phyloP scores from a whole-genome alignment of 768 basidiomycete genomes.

The Cubamyces sp. region DNA sequence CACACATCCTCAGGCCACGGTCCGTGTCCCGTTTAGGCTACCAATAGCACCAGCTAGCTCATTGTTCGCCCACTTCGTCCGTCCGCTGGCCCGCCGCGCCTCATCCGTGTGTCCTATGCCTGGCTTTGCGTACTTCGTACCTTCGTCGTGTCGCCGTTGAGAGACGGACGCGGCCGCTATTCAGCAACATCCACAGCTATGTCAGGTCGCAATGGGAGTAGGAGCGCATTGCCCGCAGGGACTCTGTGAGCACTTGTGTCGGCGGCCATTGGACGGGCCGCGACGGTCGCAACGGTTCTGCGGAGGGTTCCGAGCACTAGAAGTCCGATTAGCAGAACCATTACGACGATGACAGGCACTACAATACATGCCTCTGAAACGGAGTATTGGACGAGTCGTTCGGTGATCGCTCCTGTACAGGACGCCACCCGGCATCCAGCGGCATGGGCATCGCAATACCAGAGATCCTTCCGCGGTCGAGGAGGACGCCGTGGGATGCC shows the following conservation, averaged over 20 bases:
- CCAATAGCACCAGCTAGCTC: slow-evolving; percentile 11
- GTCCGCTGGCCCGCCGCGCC: background rate
- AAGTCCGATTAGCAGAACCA: too few species aligned
- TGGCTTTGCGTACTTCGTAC: background rate
- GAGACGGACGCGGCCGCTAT: too few species aligned
- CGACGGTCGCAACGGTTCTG: too few species aligned
- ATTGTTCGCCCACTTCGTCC: slow-evolving; percentile 1
- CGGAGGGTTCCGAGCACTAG: too few species aligned
- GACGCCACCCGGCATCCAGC: slow-evolving; percentile 6
- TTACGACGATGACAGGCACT: too few species aligned
- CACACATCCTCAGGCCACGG: background rate
- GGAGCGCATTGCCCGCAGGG: background rate
- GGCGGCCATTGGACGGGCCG: too few species aligned
- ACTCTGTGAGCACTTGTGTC: too few species aligned
- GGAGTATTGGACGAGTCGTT: background rate
- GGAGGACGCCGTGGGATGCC: background rate
- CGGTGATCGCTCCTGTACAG: background rate
- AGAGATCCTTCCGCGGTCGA: background rate
- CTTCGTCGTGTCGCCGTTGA: background rate
- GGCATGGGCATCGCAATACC: background rate
- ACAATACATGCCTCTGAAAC: background rate
- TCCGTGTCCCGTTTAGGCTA: background rate
- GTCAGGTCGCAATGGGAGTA: too few species aligned
- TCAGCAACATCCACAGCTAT: too few species aligned
- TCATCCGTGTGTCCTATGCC: background rate